phyloP scores from a whole-genome alignment of 2,329 filamentous ascomycete genomes.

The Domatiomyces globalis region DNA sequence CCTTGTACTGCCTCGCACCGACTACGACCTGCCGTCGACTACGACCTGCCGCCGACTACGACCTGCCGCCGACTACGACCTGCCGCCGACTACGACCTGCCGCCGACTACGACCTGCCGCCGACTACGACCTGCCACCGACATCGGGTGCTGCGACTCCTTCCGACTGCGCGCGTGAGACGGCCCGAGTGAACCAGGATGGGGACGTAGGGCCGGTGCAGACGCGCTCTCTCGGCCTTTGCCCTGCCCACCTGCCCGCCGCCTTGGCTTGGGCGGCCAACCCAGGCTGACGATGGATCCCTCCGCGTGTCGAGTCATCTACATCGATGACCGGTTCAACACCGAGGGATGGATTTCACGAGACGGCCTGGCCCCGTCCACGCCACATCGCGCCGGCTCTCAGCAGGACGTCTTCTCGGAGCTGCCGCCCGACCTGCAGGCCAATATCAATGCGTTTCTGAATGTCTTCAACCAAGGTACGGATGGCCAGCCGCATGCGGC shows the following conservation, averaged over 20 bases:
- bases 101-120: too few relatives aligned
- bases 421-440: conserved; percentile 32
- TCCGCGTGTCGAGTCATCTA: conserved; percentile 32
- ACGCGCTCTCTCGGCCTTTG: neutral
- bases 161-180: neutral
- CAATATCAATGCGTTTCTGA: conserved; percentile 37
- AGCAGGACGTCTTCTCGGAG: conserved; percentile 22
- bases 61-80: too few relatives aligned
- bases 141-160: too few relatives aligned
- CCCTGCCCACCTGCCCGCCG: neutral
- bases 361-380: conserved; percentile 15
- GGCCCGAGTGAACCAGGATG: neutral
- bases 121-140: neutral
- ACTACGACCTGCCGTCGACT: too few relatives aligned
- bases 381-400: conserved; percentile 15
- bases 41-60: too few relatives aligned
- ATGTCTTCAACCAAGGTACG: conserved; percentile 40
- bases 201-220: neutral
- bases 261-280: too few relatives aligned
- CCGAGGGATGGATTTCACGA: conserved; percentile 31
- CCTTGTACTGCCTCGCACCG: too few relatives aligned
- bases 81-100: too few relatives aligned
- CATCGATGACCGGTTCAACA: conserved; percentile 32
- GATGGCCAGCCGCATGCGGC: neutral
- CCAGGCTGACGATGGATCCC: conserved; percentile 23